A percentile compares a stretch with the other conserved stretches of the same genome.
Conservation (phyloP, 805 yeast genomes). For the Ogataea pini region DNA sequence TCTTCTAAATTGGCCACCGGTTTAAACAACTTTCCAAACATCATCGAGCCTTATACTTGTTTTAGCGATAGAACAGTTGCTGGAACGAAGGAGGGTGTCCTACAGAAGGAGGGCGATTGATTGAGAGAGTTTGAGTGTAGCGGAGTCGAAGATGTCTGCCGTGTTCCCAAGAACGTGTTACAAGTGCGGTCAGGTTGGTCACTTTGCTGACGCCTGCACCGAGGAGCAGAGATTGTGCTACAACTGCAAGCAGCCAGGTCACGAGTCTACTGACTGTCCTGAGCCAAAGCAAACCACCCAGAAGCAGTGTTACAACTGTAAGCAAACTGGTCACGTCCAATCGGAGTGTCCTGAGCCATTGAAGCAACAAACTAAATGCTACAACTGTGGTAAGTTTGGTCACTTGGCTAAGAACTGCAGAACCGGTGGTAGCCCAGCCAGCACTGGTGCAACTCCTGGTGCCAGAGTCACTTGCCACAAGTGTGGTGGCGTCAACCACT, state of each 20-base stretch:
- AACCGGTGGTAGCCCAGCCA: slow-evolving; percentile 31
- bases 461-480: slow-evolving; percentile 70
- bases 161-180: slow-evolving; percentile 69
- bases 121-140: slow-evolving; percentile 8
- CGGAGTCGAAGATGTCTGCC: slow-evolving; percentile 28
- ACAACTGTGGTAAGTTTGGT: slow-evolving; percentile 75
- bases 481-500: slow-evolving; percentile 92
- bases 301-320: slow-evolving; percentile 93
- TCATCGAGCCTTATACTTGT: slow-evolving; percentile 3
- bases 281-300: slow-evolving; percentile 81
- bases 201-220: slow-evolving; percentile 83
- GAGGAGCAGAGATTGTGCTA: slow-evolving; percentile 86
- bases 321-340: slow-evolving; percentile 86
- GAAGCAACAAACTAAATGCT: slow-evolving; percentile 66
- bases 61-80: slow-evolving; percentile 8
- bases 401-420: slow-evolving; percentile 79
- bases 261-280: slow-evolving; percentile 85
- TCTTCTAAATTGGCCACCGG: background rate
- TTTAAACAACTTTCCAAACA: background rate
- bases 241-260: slow-evolving; percentile 90
- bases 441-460: slow-evolving; percentile 21
- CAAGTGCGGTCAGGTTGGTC: slow-evolving; percentile 92
- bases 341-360: slow-evolving; percentile 74
- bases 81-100: slow-evolving; percentile 10
- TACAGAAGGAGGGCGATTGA: slow-evolving; percentile 7